phyloP scores from a whole-genome alignment of 2,329 filamentous ascomycete genomes.

The Lasiodiplodia gonubiensis region DNA sequence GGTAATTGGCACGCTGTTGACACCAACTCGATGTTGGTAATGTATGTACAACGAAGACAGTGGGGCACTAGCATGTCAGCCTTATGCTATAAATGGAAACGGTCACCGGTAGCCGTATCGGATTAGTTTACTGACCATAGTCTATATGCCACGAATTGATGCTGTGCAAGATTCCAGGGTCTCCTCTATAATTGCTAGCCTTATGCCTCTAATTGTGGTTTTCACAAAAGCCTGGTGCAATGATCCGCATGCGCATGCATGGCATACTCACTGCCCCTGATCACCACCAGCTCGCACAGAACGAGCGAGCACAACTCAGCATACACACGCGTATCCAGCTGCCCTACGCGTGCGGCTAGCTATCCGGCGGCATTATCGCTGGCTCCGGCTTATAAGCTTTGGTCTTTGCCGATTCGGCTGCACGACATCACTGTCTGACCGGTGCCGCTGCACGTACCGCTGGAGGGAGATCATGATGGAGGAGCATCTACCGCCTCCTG shows the following conservation, averaged over 20 bases:
- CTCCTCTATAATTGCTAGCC: background rate
- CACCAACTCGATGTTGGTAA: background rate
- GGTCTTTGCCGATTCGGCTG: background rate
- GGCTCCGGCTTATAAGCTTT: background rate
- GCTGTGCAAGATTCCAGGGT: background rate
- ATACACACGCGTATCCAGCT: background rate
- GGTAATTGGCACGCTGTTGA: background rate
- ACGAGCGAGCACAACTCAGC: background rate
- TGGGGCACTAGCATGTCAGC: background rate
- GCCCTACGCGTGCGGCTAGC: background rate
- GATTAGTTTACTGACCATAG: background rate
- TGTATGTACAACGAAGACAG: background rate
- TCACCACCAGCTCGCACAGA: background rate
- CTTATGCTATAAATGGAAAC: background rate
- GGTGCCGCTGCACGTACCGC: constrained; percentile 1
- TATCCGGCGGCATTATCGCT: background rate
- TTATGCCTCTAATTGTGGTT: background rate
- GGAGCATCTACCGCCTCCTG: constrained; percentile 12
- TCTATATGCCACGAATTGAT: background rate
- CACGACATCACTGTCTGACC: background rate
- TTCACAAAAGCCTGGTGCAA: background rate
- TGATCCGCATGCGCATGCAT: background rate
- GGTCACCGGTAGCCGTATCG: background rate
- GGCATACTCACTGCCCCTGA: background rate
- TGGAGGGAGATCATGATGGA: background rate